These are phyloP conservation scores for Durusdinium trenchii DNA, from an alignment of 73 alveolate genomes.

Conservation along the genomic window DNA sequence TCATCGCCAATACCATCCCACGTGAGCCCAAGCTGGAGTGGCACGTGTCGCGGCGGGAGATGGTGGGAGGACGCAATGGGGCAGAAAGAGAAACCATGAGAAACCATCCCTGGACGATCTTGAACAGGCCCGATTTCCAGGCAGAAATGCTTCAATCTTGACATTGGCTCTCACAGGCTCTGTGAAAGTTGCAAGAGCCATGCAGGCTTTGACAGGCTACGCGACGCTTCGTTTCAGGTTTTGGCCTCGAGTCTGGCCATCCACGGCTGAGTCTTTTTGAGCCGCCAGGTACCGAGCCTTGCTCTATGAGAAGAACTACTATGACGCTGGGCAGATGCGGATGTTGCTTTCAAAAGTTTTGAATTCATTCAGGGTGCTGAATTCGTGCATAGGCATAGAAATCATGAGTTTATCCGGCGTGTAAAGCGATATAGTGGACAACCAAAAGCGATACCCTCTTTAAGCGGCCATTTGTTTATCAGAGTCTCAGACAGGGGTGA, in stretches of 20 bases:
- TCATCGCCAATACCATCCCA: slow-evolving; percentile 52
- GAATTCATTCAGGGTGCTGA: too few relatives aligned
- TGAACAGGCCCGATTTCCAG: background rate
- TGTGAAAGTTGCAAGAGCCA: background rate
- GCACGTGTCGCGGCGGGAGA: too few relatives aligned
- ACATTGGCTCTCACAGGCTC: too few relatives aligned
- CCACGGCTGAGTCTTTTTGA: background rate
- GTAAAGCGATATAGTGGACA: too few relatives aligned
- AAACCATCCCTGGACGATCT: background rate
- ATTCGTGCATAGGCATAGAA: too few relatives aligned
- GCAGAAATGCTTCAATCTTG: background rate
- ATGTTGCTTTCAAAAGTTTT: background rate
- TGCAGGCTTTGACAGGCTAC: background rate
- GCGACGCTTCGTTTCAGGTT: background rate
- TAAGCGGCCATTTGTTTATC: too few relatives aligned
- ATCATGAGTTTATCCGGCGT: too few relatives aligned
- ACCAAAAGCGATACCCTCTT: too few relatives aligned
- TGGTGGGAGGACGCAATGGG: too few relatives aligned
- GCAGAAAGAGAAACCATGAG: background rate
- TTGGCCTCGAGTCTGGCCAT: background rate
- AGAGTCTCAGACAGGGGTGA: too few relatives aligned
- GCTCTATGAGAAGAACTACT: slow-evolving; percentile 55
- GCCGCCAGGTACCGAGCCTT: slow-evolving; percentile 56
- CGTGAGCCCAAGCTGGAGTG: background rate
- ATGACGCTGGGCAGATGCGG: slow-evolving; percentile 9